Percentiles rank a stretch among this genome's conserved stretches.
phyloP scores from a whole-genome alignment of 2,329 filamentous ascomycete genomes.

The Hysterium pulicare region DNA sequence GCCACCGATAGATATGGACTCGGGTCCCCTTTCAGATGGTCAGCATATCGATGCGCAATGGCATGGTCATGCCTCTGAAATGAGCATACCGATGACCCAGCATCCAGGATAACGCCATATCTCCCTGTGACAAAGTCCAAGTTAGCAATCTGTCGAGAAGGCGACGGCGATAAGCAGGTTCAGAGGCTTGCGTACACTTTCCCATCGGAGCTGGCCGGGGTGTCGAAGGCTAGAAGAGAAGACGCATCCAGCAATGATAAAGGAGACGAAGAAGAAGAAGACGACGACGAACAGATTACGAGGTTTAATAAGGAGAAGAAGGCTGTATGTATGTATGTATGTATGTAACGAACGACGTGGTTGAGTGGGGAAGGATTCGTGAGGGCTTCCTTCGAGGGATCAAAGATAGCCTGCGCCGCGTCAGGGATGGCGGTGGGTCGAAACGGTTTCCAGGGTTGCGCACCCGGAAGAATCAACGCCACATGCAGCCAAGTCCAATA shows the following conservation, averaged over 20 bases:
- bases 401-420: background rate
- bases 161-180: conserved; percentile 9
- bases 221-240: conserved; percentile 12
- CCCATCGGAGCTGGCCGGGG: conserved; percentile 33
- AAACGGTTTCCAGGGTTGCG: background rate
- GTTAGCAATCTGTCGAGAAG: conserved; percentile 18
- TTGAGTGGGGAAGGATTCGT: background rate
- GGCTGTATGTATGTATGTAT: too few species aligned
- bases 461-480: too few species aligned
- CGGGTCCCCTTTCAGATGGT: conserved; percentile 65
- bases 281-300: too few species aligned
- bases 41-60: conserved; percentile 7
- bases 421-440: background rate
- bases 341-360: conserved; percentile 5
- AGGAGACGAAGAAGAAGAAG: background rate
- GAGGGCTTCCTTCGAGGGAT: too few species aligned
- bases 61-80: conserved; percentile 4
- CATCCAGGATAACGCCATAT: conserved; percentile 95
- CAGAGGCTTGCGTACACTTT: conserved; percentile 37
- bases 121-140: conserved; percentile 44
- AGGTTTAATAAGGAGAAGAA: conserved; percentile 1
- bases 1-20: conserved; percentile 92
- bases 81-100: conserved; percentile 76
- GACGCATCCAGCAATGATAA: conserved; percentile 25
- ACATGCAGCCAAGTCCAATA: too few species aligned